phyloP scores from a whole-genome alignment of 257 asterid species.

The Echium plantagineum region DNA sequence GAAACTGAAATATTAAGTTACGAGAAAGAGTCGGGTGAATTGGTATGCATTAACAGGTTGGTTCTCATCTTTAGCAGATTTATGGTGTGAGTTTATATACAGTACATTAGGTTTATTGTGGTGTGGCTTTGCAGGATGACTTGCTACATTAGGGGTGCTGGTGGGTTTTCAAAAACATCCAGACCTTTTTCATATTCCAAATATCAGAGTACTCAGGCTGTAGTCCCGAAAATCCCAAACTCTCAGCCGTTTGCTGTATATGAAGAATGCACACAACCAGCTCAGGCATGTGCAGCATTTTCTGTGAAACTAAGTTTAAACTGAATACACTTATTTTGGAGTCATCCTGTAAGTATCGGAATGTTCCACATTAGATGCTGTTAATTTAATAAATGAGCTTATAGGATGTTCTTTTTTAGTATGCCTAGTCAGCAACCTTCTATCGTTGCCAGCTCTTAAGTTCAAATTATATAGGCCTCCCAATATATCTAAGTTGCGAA shows the following conservation, averaged over 20 bases:
- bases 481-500: no score
- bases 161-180: constrained; percentile 92
- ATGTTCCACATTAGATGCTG: background rate
- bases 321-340: background rate
- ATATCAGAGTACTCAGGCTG: constrained; percentile 29
- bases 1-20: constrained; percentile 65
- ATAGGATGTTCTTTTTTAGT: no score
- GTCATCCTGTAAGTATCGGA: background rate
- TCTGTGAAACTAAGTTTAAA: background rate
- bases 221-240: constrained; percentile 41
- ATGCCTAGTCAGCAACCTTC: no score
- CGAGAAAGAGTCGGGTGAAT: constrained; percentile 60
- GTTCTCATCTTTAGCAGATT: constrained; percentile 7
- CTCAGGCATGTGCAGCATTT: constrained; percentile 44
- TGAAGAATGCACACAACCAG: constrained; percentile 72
- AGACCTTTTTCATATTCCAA: constrained; percentile 60
- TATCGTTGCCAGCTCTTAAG: no score
- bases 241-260: constrained; percentile 53
- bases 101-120: constrained; percentile 9
- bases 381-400: no score
- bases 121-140: constrained; percentile 35
- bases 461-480: no score
- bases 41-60: constrained; percentile 83
- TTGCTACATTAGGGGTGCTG: constrained; percentile 76
- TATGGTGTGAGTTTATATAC: no score